Base-by-base conservation (phyloP, 768 basidiomycete genomes). In the Mycena haematopus region DNA sequence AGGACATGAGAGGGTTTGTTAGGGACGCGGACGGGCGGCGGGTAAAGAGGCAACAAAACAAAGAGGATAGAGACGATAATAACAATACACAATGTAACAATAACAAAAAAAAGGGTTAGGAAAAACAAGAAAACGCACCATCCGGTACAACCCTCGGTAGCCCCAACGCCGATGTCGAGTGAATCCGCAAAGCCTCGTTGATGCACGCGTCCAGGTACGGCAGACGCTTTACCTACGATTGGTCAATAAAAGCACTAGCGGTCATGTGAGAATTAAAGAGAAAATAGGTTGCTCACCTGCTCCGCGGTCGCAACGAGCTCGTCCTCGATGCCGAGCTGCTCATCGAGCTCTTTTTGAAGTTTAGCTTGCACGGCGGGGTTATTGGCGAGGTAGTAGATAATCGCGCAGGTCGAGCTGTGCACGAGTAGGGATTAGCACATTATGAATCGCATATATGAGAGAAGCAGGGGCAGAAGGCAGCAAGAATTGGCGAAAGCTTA, bases 141-240 rank as follows among this genome's bases (percentile, higher is more conserved):
- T 87, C 81, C 1, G 93, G 91, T 10, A 88, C 89, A 42, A 91
- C 65, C 21, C 94, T 87, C 24, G 95, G 92, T 19, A 97, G 84
- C 15, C 95, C 95, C 29, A 95, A 79, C 6, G 88, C 84, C 4
- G 89, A 91, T 0, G 94, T 94, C 1, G 92, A 91, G 77, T 96
- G 93, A 9, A 94, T 72, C 2, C 95, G 88, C 31, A 97, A 81
- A 3, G 82, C 89, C 75, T 97, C 95, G 72, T 92, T 87, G 76
- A 96, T 91, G 74, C 89, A 91, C 0, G 95, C 94, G 49, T 93
- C 87, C 67, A 96, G 84, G 75, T 92, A 95, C 8, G 89, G 83
- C 19, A 93, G 78, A 1, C 78, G 79, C 73, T 95, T 95, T 55
- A 92, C 85, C 62, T 87, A 83, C 56, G 14, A 36, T 36, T 2